Evolutionary conservation across 805 yeast species (phyloP).

Genomic region (Sugiyamaella marilandica): DNA sequence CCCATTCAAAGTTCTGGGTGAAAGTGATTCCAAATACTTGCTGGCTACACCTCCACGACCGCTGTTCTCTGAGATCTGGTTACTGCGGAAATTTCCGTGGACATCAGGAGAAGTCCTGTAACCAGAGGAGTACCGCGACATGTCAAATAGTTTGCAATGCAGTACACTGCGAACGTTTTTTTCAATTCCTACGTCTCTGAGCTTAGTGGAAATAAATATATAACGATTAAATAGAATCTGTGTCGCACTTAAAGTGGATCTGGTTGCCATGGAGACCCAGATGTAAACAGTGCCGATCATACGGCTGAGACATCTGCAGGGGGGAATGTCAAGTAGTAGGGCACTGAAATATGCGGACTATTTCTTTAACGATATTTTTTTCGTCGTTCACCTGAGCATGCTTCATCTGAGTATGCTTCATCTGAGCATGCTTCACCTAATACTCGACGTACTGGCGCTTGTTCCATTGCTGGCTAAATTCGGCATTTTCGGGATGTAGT

Average conservation of each 20-base stretch:
- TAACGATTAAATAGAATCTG: constrained; percentile 5
- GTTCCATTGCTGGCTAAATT: no score
- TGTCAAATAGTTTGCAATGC: not conserved
- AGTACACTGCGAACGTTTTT: no score
- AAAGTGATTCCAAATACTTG: constrained; percentile 19
- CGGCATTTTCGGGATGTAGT: no score
- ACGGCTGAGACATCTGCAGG: not conserved
- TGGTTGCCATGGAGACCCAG: constrained; percentile 4
- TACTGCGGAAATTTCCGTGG: not conserved
- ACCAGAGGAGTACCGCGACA: not conserved
- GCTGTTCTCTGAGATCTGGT: constrained; percentile 10
- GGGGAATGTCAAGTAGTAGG: no score
- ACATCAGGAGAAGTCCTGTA: not conserved
- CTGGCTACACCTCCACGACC: constrained; percentile 20
- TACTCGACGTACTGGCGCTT: no score
- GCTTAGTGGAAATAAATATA: constrained; percentile 2
- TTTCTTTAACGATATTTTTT: no score
- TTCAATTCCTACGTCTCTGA: no score
- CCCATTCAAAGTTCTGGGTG: not conserved
- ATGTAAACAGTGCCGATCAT: constrained; percentile 4
- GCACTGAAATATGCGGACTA: no score
- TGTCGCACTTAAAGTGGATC: constrained; percentile 3
- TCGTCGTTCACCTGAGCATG: no score
- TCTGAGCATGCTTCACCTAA: no score
- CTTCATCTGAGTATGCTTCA: no score